phyloP scores from a whole-genome alignment of 1,284 basidiomycete species.

The Naganishia sp. region DNA sequence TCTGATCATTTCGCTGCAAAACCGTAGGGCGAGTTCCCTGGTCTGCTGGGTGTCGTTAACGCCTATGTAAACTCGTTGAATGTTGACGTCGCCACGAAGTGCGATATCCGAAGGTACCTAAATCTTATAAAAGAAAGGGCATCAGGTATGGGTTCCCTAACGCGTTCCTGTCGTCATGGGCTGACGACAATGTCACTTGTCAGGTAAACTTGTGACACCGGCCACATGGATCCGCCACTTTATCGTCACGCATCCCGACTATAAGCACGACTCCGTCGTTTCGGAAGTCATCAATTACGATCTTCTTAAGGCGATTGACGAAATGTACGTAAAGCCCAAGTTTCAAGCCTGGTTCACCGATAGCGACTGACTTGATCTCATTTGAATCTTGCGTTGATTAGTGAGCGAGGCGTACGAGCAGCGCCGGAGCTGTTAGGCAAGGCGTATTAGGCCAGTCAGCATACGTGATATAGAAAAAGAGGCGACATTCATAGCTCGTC shows the following conservation, averaged over 20 bases:
- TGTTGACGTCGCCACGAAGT: slow-evolving; percentile 65
- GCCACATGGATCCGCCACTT: slow-evolving; percentile 94
- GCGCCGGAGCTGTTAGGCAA: slow-evolving; percentile 64
- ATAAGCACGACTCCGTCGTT: slow-evolving; percentile 88
- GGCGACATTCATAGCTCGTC: background rate
- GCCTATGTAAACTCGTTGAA: slow-evolving; percentile 88
- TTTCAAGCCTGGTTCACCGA: slow-evolving; percentile 28
- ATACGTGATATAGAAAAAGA: background rate
- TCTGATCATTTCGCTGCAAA: background rate
- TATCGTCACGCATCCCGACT: slow-evolving; percentile 82
- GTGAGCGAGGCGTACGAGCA: slow-evolving; percentile 68
- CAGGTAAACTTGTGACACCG: slow-evolving; percentile 80
- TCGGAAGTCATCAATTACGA: slow-evolving; percentile 92
- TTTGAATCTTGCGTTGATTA: slow-evolving; percentile 43
- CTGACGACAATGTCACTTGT: background rate
- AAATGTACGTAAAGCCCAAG: slow-evolving; percentile 66
- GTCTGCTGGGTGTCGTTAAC: slow-evolving; percentile 79
- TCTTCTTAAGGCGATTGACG: slow-evolving; percentile 84
- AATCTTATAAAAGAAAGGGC: slow-evolving; percentile 76
- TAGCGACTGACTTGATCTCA: background rate
- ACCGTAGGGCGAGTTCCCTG: slow-evolving; percentile 64
- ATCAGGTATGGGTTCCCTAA: slow-evolving; percentile 60
- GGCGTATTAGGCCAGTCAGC: slow-evolving; percentile 21
- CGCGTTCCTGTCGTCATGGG: background rate
- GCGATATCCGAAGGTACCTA: slow-evolving; percentile 73